phyloP scores from a whole-genome alignment of 352 stramenopile genomes.

The Phytophthora boehmeriae region DNA sequence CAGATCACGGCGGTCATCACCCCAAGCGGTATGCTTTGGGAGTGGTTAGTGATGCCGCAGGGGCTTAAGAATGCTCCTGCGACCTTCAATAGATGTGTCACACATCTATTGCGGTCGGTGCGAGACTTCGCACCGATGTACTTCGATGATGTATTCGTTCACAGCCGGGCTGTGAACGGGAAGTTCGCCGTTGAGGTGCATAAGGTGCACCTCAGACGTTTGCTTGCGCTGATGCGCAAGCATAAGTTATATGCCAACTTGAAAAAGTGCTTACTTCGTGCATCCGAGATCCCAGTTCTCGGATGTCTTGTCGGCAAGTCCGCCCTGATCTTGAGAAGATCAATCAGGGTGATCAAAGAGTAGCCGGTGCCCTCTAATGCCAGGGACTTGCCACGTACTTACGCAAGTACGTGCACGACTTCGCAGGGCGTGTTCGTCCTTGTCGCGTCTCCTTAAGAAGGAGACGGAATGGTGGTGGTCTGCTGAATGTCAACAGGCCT shows the following conservation, averaged over 20 bases:
- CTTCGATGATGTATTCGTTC: slow-evolving; percentile 42
- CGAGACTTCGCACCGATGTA: slow-evolving; percentile 23
- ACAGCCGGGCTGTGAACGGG: slow-evolving; percentile 4
- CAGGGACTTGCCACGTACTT: too few relatives aligned
- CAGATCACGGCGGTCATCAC: slow-evolving; percentile 21
- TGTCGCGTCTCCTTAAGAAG: too few relatives aligned
- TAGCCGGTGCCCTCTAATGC: too few relatives aligned
- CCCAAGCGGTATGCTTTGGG: slow-evolving; percentile 24
- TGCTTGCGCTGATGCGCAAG: too few relatives aligned
- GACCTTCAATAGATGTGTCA: too few relatives aligned
- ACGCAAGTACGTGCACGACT: too few relatives aligned
- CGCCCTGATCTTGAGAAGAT: too few relatives aligned
- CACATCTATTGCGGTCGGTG: slow-evolving; percentile 1
- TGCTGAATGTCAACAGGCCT: too few relatives aligned
- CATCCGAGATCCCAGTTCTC: slow-evolving; percentile 4
- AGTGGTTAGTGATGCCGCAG: slow-evolving; percentile 29
- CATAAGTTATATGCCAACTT: too few relatives aligned
- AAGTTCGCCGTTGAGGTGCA: slow-evolving; percentile 2
- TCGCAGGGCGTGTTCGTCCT: too few relatives aligned
- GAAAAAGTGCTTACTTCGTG: not conserved
- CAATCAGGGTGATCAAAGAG: too few relatives aligned
- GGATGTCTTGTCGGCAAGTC: not conserved
- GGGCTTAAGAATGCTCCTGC: slow-evolving; percentile 23
- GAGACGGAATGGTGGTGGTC: too few relatives aligned
- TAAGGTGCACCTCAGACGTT: not conserved